A percentile compares a stretch with the other conserved stretches of the same genome.
Conservation (phyloP, 768 basidiomycete species). For the Amanita rubescens region DNA sequence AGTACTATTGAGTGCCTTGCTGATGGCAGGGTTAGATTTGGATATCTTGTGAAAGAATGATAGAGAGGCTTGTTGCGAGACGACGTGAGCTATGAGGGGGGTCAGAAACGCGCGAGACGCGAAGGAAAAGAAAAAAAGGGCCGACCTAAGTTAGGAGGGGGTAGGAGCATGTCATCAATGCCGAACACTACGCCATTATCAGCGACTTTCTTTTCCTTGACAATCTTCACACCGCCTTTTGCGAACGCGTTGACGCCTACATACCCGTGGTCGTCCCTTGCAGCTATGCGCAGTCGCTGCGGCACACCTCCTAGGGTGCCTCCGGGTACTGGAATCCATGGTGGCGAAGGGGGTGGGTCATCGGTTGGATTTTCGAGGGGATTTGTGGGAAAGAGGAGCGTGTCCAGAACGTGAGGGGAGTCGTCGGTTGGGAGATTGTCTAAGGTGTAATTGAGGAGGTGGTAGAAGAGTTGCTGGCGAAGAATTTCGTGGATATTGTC, state of each 20-base stretch:
- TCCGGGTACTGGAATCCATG: slow-evolving; percentile 81
- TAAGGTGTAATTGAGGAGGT: slow-evolving; percentile 80
- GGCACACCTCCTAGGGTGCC: slow-evolving; percentile 77
- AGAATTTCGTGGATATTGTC: slow-evolving; percentile 84
- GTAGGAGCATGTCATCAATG: slow-evolving; percentile 63
- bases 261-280: slow-evolving; percentile 38
- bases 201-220: slow-evolving; percentile 49
- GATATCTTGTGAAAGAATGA: slow-evolving; percentile 73
- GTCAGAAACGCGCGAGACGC: slow-evolving; percentile 4
- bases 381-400: slow-evolving; percentile 65
- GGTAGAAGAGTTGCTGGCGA: slow-evolving; percentile 90
- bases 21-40: slow-evolving; percentile 55
- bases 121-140: slow-evolving; percentile 7
- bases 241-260: slow-evolving; percentile 79
- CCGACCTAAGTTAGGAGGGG: slow-evolving; percentile 71
- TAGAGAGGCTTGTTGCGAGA: slow-evolving; percentile 50
- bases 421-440: slow-evolving; percentile 33
- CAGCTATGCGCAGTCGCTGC: slow-evolving; percentile 67
- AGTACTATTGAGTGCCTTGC: slow-evolving; percentile 51
- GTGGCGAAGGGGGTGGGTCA: slow-evolving; percentile 66
- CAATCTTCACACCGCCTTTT: slow-evolving; percentile 59
- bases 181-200: slow-evolving; percentile 77
- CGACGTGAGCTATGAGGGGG: slow-evolving; percentile 44
- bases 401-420: slow-evolving; percentile 38
- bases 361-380: slow-evolving; percentile 52